phyloP scores from a whole-genome alignment of 2,329 filamentous ascomycete species.

The Diaporthe ilicicola region DNA sequence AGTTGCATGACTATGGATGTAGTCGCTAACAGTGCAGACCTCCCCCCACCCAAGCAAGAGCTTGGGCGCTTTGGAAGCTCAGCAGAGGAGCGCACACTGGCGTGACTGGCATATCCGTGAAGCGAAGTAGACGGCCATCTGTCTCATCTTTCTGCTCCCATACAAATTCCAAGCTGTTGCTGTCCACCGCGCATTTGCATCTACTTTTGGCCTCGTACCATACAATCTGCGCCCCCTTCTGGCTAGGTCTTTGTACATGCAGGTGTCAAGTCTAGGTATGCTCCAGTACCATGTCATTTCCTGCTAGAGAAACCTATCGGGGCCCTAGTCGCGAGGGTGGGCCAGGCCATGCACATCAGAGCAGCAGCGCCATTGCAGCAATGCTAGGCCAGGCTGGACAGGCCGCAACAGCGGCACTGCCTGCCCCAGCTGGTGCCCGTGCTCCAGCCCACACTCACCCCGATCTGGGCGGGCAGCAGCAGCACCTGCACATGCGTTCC shows the following conservation, averaged over 20 bases:
- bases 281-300: background rate
- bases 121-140: background rate
- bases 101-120: background rate
- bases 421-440: background rate
- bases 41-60: background rate
- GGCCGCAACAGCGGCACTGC: background rate
- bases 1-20: background rate
- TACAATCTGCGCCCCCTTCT: background rate
- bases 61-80: background rate
- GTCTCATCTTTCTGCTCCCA: slow-evolving; percentile 1
- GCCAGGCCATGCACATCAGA: slow-evolving; percentile 8
- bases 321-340: slow-evolving; percentile 15
- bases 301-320: background rate
- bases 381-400: slow-evolving; percentile 25
- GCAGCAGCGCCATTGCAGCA: background rate
- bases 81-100: background rate
- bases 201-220: background rate
- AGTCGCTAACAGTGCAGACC: background rate
- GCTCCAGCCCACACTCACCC: background rate
- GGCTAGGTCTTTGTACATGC: background rate
- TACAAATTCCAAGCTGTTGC: background rate
- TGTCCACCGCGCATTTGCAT: too few relatives aligned
- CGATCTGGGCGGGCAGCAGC: background rate
- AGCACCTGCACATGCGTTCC: background rate
- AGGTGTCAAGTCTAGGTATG: background rate